phyloP scores from a whole-genome alignment of 495 filamentous ascomycete species.

The Amphirosellinia nigrospora region DNA sequence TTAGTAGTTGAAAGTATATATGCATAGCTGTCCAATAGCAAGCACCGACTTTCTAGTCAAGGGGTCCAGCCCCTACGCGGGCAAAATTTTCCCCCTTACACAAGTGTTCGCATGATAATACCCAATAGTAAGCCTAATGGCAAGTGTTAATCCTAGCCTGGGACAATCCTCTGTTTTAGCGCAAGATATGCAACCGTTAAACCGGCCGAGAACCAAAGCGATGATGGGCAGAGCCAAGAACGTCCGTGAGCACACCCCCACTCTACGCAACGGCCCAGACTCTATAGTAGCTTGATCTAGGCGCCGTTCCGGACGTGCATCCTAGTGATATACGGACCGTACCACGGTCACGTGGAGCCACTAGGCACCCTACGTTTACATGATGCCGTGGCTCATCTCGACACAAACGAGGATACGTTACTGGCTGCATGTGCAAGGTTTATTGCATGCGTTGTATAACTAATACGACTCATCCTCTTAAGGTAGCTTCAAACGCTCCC shows the following conservation, averaged over 20 bases:
- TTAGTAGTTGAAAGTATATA: background rate
- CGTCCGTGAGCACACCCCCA: constrained; percentile 1
- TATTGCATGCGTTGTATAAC: constrained; percentile 10
- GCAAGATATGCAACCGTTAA: background rate
- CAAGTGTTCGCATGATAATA: background rate
- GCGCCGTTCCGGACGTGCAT: constrained; percentile 5
- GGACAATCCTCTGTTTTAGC: background rate
- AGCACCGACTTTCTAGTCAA: background rate
- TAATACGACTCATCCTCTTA: constrained; percentile 5
- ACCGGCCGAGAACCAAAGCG: background rate
- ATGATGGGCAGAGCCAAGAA: constrained; percentile 14
- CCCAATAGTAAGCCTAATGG: background rate
- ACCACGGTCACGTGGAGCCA: constrained; percentile 12
- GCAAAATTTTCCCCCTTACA: background rate
- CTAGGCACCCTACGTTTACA: constrained; percentile 6
- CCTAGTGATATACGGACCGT: constrained; percentile 1
- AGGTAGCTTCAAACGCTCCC: constrained; percentile 11
- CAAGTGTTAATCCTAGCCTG: background rate
- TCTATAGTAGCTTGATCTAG: constrained; percentile 5
- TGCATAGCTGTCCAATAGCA: background rate
- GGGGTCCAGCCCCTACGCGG: background rate
- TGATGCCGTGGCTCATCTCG: constrained; percentile 1
- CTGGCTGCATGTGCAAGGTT: constrained; percentile 15
- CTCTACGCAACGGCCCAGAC: background rate
- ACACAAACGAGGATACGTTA: constrained; percentile 6